Percentiles rank a stretch among this genome's conserved stretches.
These are phyloP conservation scores for Schrenkiella parvula DNA, from an alignment of 345 rosid species.

Conservation along the genomic window DNA sequence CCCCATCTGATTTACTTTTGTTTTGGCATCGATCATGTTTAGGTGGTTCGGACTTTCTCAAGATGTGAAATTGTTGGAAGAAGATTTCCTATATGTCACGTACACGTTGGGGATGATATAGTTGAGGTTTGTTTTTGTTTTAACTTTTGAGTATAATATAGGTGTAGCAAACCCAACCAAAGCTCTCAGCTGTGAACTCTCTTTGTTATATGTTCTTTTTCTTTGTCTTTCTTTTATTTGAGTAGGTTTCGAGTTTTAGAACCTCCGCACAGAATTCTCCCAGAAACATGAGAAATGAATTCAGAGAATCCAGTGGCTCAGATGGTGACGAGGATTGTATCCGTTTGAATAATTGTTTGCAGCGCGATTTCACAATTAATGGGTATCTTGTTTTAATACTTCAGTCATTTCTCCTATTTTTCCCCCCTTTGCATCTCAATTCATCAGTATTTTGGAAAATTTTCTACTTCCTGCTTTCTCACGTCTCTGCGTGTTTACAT, in stretches of 20 bases:
- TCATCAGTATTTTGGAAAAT: neutral
- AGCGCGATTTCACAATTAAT: constrained; percentile 86
- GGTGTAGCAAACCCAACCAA: neutral
- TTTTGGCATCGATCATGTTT: neutral
- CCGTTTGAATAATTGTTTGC: constrained; percentile 74
- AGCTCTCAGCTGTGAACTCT: neutral
- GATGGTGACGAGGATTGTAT: constrained; percentile 55
- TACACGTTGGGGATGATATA: constrained; percentile 38
- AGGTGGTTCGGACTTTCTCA: constrained; percentile 39
- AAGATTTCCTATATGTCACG: constrained; percentile 58
- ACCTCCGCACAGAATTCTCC: constrained; percentile 35
- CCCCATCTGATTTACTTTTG: neutral
- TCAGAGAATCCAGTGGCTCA: constrained; percentile 40
- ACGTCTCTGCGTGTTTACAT: neutral
- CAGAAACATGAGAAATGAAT: constrained; percentile 28
- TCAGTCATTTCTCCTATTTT: neutral
- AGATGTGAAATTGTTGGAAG: constrained; percentile 51
- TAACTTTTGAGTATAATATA: neutral
- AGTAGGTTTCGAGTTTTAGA: constrained; percentile 70
- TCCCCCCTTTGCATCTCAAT: neutral
- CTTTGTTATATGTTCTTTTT: neutral
- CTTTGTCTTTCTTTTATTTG: neutral
- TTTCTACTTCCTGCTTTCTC: neutral
- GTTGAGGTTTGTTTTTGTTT: constrained; percentile 41
- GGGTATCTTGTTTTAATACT: constrained; percentile 40